Base-by-base conservation (phyloP, 495 filamentous ascomycete genomes). In the Peziza echinospora region DNA sequence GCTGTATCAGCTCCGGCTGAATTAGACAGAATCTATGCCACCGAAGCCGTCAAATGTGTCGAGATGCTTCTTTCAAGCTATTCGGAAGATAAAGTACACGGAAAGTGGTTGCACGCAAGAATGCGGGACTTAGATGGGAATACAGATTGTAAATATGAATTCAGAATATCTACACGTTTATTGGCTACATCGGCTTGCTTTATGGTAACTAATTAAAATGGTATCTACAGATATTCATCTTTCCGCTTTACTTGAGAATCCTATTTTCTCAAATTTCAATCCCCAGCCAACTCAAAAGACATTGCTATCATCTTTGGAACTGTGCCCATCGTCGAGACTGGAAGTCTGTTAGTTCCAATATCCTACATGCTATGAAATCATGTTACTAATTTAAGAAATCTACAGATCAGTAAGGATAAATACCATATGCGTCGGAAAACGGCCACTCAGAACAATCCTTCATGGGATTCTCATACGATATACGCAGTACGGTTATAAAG, bases 141-240 rank as follows among this genome's bases (percentile, higher is more conserved):
- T 21, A 42, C 55, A 40, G 53, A 59, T 42, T 65, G 62, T 64
- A 34, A 39, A 56, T 47, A 17, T n/a, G 21, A 23, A 23, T 23
- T 5, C 22, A 16, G 24, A 13, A 49, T 34, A 13, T 16, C 9
- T 16, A n/a, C 19, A 13, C 30, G 8, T 21, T 25, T 17, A 21
- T 30, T 39, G 53, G 44, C 57, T 39, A 23, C 21, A n/a, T 11
- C 28, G 26, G 21, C 21, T 5, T 46, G 21, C n/a, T n/a, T n/a
- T n/a, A n/a, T n/a, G n/a, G n/a, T n/a, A n/a, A n/a, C n/a, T n/a
- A n/a, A n/a, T n/a, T n/a, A n/a, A n/a, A n/a, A n/a, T n/a, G n/a
- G n/a, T n/a, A n/a, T n/a, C n/a, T n/a, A 41, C 44, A 65, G 63
- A 56, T 39, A 53, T 65, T 22, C 64, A 65, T 49, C 54, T 66